phyloP scores from a whole-genome alignment of 225 moss, liverwort and hornwort genomes.

The Marchantia polymorpha region DNA sequence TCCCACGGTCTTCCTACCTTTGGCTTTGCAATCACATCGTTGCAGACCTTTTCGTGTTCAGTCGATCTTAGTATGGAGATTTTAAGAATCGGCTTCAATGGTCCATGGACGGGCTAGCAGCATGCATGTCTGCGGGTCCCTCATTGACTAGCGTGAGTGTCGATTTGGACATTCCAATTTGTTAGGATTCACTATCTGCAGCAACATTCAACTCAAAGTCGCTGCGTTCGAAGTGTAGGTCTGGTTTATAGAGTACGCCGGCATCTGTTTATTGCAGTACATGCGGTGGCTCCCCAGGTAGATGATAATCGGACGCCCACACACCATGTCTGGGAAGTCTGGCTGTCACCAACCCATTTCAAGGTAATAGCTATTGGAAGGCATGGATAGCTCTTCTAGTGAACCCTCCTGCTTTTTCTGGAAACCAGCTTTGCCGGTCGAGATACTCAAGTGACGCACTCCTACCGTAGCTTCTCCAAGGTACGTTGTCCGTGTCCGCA shows the following conservation, averaged over 20 bases:
- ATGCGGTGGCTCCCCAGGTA: background rate
- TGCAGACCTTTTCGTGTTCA: background rate
- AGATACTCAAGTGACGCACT: background rate
- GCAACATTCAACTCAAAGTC: constrained; percentile 7
- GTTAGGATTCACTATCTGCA: background rate
- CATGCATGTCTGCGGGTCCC: background rate
- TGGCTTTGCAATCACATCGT: background rate
- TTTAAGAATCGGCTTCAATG: background rate
- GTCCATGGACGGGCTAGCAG: background rate
- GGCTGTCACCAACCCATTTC: background rate
- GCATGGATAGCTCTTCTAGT: constrained; percentile 10
- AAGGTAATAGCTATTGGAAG: constrained; percentile 1
- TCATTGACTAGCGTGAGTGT: constrained; percentile 2
- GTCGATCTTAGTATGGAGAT: background rate
- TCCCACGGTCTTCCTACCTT: background rate
- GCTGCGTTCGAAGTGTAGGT: background rate
- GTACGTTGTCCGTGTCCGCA: background rate
- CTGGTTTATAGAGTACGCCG: background rate
- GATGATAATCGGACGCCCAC: background rate
- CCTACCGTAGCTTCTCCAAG: background rate
- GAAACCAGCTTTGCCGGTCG: background rate
- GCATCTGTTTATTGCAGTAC: background rate
- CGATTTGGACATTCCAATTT: background rate
- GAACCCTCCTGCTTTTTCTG: constrained; percentile 6
- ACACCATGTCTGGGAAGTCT: background rate